These are phyloP conservation scores for Cladosporium sp. DNA, from an alignment of 2,329 filamentous ascomycete species.

Conservation along the genomic window DNA sequence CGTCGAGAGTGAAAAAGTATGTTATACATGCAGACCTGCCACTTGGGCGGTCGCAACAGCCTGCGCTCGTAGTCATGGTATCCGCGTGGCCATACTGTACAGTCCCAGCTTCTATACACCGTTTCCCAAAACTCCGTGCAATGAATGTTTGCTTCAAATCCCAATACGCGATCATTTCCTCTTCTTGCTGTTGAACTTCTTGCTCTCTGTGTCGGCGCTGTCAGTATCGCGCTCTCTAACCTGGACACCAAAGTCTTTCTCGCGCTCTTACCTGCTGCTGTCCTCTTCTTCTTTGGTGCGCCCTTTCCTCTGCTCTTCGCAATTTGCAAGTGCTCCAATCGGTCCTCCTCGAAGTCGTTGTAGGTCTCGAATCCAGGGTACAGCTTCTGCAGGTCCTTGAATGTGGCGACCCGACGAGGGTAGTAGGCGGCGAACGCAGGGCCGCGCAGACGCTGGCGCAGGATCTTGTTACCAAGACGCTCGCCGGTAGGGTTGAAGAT, in stretches of 20 bases:
- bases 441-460: conserved; percentile 85
- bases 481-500: conserved; percentile 83
- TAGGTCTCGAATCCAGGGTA: conserved; percentile 69
- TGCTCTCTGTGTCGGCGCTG: conserved; percentile 18
- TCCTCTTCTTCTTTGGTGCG: conserved; percentile 84
- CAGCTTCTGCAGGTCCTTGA: conserved; percentile 70
- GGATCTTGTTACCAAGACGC: conserved; percentile 86
- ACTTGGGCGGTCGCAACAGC: background rate
- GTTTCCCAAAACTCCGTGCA: conserved; percentile 16
- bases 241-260: background rate
- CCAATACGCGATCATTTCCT: conserved; percentile 14
- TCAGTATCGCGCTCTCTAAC: background rate
- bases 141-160: conserved; percentile 2
- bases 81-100: conserved; percentile 17
- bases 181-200: conserved; percentile 23
- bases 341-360: conserved; percentile 76
- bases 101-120: conserved; percentile 7
- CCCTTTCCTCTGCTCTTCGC: conserved; percentile 78
- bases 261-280: conserved; percentile 46
- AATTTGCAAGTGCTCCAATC: conserved; percentile 67
- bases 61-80: conserved; percentile 11
- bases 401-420: conserved; percentile 69
- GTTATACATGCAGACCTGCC: conserved; percentile 17
- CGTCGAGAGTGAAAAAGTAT: background rate
- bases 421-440: conserved; percentile 85